Percentiles rank a stretch among this genome's conserved stretches.
Evolutionary conservation across 352 stramenopile species (phyloP).

Genomic region (Phytophthora lateralis): DNA sequence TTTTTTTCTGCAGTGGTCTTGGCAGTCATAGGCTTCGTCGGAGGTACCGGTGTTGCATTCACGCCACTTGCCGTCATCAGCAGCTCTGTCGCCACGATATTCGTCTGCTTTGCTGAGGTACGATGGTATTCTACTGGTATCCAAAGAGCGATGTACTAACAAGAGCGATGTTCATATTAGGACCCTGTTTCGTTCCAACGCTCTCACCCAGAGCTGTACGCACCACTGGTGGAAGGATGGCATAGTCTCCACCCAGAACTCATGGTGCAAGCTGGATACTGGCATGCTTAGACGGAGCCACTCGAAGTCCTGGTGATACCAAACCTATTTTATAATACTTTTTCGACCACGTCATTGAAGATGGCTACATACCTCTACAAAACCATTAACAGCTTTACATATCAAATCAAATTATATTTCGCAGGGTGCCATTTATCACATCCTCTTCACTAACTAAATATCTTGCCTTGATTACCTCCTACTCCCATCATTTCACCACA

Average conservation of each 20-base stretch:
- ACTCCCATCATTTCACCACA: no score
- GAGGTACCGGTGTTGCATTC: constrained; percentile 79
- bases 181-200: constrained; percentile 67
- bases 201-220: constrained; percentile 75
- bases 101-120: constrained; percentile 95
- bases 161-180: constrained; percentile 15
- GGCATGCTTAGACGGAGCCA: constrained; percentile 39
- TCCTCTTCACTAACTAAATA: no score
- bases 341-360: neutral
- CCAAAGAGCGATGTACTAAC: neutral
- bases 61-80: constrained; percentile 92
- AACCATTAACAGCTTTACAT: neutral
- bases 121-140: neutral
- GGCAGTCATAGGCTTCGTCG: constrained; percentile 74
- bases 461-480: no score
- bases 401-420: neutral
- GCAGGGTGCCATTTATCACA: no score
- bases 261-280: constrained; percentile 77
- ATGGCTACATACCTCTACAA: constrained; percentile 2
- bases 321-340: neutral
- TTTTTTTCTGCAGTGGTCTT: constrained; percentile 44
- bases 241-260: constrained; percentile 78
- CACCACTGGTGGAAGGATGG: constrained; percentile 71
- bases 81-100: constrained; percentile 93
- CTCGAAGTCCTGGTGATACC: no score